phyloP scores from a whole-genome alignment of 306 rosid species.

The Datisca glomerata region DNA sequence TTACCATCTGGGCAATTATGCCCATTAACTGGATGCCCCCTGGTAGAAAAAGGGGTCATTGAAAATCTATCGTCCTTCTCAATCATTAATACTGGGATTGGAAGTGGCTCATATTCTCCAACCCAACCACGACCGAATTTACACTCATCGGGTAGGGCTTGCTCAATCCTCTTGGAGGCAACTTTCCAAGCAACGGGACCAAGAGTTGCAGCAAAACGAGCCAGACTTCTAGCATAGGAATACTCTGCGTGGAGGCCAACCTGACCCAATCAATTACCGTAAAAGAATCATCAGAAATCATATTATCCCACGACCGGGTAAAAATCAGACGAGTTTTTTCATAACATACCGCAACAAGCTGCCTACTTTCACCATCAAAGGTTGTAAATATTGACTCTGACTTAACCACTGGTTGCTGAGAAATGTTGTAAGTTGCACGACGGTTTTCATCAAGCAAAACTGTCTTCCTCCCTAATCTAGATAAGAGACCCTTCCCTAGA shows the following conservation, averaged over 20 bases:
- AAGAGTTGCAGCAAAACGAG: constrained; percentile 83
- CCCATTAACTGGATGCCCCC: constrained; percentile 28
- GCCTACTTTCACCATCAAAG: constrained; percentile 80
- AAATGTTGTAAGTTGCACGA: constrained; percentile 58
- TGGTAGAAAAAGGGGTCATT: constrained; percentile 30
- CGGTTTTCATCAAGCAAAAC: constrained; percentile 58
- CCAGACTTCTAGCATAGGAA: constrained; percentile 95
- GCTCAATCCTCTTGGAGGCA: constrained; percentile 85
- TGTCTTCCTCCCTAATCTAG: constrained; percentile 72
- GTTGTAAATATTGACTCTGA: constrained; percentile 72
- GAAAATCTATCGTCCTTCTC: constrained; percentile 38
- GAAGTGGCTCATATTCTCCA: constrained; percentile 95
- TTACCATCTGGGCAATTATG: constrained; percentile 32
- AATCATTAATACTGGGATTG: constrained; percentile 73
- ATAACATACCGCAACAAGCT: constrained; percentile 75
- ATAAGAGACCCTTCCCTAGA: constrained; percentile 51
- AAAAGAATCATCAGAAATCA: constrained; percentile 9
- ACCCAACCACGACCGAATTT: constrained; percentile 98
- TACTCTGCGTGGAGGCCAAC: constrained; percentile 97
- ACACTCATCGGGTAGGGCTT: constrained; percentile 72
- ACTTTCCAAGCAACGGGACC: constrained; percentile 90
- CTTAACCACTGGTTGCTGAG: constrained; percentile 36
- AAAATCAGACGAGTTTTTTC: constrained; percentile 9
- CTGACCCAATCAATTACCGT: constrained; percentile 23
- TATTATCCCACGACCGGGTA: constrained; percentile 5